phyloP scores from a whole-genome alignment of 192 early-diverging fungal genomes.

The Coemansia sp. region DNA sequence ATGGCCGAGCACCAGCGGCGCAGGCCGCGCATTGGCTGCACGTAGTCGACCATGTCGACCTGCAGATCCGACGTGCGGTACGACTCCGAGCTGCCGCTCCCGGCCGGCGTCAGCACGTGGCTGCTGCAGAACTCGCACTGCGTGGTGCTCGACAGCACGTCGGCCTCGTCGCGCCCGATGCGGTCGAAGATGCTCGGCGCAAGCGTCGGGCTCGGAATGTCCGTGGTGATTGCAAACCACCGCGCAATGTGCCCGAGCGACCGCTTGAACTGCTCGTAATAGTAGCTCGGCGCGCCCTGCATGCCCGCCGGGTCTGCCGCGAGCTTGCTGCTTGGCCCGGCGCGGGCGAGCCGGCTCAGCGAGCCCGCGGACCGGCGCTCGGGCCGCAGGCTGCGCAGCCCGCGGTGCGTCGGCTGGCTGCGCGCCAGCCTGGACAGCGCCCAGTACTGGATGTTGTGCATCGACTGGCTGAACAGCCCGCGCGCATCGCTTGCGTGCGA shows the following conservation, averaged over 20 bases:
- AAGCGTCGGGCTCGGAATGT: conserved; percentile 45
- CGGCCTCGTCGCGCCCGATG: conserved; percentile 7
- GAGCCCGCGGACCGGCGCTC: too few species aligned
- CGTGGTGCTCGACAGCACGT: background rate
- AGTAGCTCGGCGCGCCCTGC: conserved; percentile 5
- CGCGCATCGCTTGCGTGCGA: conserved; percentile 1
- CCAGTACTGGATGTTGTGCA: conserved; percentile 38
- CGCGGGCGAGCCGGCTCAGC: background rate
- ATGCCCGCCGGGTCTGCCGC: background rate
- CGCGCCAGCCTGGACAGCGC: conserved; percentile 29
- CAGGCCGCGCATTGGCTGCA: background rate
- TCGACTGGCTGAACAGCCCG: conserved; percentile 39
- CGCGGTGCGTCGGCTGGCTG: conserved; percentile 5
- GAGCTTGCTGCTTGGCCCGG: too few species aligned
- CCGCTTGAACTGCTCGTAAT: conserved; percentile 36
- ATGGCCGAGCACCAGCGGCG: conserved; percentile 34
- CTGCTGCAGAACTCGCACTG: conserved; percentile 15
- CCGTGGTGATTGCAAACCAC: conserved; percentile 36
- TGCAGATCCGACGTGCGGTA: background rate
- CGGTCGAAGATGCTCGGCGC: conserved; percentile 32
- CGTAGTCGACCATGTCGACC: background rate
- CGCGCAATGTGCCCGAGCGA: conserved; percentile 31
- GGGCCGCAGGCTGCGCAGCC: background rate
- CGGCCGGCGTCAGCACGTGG: background rate
- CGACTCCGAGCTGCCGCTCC: background rate